phyloP scores from a whole-genome alignment of 768 basidiomycete genomes.

The Fomitopsis pulvina region DNA sequence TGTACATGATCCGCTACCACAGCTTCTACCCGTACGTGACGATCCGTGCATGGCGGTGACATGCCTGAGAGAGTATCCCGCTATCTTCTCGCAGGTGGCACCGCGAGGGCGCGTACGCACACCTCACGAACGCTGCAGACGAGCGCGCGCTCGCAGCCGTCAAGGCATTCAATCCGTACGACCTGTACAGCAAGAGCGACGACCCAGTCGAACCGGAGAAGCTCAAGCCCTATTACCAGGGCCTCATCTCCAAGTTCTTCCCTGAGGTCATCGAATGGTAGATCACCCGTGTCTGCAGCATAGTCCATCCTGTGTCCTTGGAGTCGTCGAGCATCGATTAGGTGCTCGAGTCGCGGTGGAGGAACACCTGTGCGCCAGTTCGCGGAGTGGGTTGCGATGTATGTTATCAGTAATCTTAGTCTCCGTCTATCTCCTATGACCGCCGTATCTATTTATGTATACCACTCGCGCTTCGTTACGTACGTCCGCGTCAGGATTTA shows the following conservation, averaged over 20 bases:
- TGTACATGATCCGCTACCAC: constrained; percentile 93
- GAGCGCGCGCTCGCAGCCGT: constrained; percentile 61
- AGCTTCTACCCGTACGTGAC: constrained; percentile 77
- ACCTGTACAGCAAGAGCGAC: constrained; percentile 88
- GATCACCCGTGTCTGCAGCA: too few species aligned
- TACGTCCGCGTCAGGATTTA: too few species aligned
- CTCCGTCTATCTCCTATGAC: neutral
- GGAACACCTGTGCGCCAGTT: neutral
- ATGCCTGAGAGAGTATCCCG: too few species aligned
- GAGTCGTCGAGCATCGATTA: too few species aligned
- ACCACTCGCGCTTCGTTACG: neutral
- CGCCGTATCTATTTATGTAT: too few species aligned
- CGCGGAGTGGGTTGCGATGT: neutral
- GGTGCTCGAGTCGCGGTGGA: neutral
- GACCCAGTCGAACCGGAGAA: constrained; percentile 51
- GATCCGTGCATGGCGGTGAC: neutral
- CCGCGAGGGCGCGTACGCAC: constrained; percentile 76
- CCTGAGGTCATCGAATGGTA: constrained; percentile 78
- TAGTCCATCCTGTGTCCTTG: too few species aligned
- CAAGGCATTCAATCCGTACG: constrained; percentile 88
- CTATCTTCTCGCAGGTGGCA: constrained; percentile 54
- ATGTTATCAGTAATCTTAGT: neutral
- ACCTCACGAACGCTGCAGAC: constrained; percentile 74
- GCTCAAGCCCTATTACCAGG: constrained; percentile 79
- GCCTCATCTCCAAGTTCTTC: constrained; percentile 81